Evolutionary conservation across 441 rosid genomes (phyloP), one percentile per base, ranked within the genome.

Genomic region (Eruca vesicaria): DNA sequence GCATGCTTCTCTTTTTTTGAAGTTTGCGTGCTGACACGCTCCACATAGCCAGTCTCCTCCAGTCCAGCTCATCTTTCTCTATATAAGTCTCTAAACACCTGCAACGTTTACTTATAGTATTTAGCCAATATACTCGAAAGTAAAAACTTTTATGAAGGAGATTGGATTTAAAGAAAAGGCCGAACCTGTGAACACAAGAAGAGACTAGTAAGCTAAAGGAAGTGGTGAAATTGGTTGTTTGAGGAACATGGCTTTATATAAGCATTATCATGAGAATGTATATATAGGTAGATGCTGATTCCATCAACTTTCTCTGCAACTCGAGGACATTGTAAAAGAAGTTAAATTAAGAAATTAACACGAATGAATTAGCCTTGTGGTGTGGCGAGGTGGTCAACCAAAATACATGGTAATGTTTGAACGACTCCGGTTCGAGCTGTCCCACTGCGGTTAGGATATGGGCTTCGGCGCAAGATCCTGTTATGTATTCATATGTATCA

Each of bases 31-130:
- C 31, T 89, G 88, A 82, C 99, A 95, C 14, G 91, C 97, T 2
- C 78, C 87, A 21, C 99, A 95, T 79, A 91, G 63, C 99, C 99
- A 95, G 64, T 95, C 99, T 86, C 98, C 98, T 83, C 91, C 92
- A 16, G 85, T 55, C 92, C 91, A 88, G 84, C 85, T 92, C 98
- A 95, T 94, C 41, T 80, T 73, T 68, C 48, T 77, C 0, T 6
- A 6, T 70, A 57, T 32, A 56, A n/a, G 19, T 63, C 29, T 28
- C 16, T 29, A 29, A 53, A 18, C 36, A 55, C 70, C 75, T 76
- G 71, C 53, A 76, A 76, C 9, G 56, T 68, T 19, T 41, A 69
- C 31, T 29, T 35, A 38, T 33, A 68, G 18, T 18, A 1, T 35
- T 68, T 61, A 75, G 68, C 16, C 0, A 74, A 59, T 9, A 36